phyloP scores from a whole-genome alignment of 176 grass and related monocot species.

The Carex kokanica region DNA sequence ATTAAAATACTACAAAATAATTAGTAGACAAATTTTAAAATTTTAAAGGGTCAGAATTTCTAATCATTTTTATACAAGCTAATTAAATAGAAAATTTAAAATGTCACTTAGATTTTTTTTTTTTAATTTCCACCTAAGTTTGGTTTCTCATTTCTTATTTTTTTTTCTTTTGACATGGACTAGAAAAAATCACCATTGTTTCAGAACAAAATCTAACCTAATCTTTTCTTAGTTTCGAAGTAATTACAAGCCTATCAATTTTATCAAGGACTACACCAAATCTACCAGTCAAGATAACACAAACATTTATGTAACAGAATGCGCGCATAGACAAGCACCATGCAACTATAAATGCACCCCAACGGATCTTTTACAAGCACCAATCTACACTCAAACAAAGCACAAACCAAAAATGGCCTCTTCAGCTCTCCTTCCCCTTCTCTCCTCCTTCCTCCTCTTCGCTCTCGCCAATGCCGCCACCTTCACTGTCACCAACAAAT shows the following conservation, averaged over 20 bases:
- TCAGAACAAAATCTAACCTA: too few species aligned
- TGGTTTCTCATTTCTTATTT: too few species aligned
- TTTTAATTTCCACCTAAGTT: too few species aligned
- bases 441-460: not conserved
- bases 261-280: not conserved
- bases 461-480: constrained; percentile 27
- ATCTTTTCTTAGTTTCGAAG: too few species aligned
- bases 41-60: too few species aligned
- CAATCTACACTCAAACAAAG: not conserved
- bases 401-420: constrained; percentile 28
- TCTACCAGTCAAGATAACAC: not conserved
- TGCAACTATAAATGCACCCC: not conserved
- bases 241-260: not conserved
- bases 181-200: too few species aligned
- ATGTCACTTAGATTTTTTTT: too few species aligned
- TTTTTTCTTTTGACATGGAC: too few species aligned
- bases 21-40: too few species aligned
- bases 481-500: constrained; percentile 44
- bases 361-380: not conserved
- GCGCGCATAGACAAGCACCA: not conserved
- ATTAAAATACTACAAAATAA: too few species aligned
- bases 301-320: not conserved
- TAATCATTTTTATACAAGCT: too few species aligned
- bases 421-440: constrained; percentile 6
- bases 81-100: too few species aligned